These are phyloP conservation scores for Penicillium soppii DNA, from an alignment of 495 filamentous ascomycete species.

Conservation along the genomic window DNA sequence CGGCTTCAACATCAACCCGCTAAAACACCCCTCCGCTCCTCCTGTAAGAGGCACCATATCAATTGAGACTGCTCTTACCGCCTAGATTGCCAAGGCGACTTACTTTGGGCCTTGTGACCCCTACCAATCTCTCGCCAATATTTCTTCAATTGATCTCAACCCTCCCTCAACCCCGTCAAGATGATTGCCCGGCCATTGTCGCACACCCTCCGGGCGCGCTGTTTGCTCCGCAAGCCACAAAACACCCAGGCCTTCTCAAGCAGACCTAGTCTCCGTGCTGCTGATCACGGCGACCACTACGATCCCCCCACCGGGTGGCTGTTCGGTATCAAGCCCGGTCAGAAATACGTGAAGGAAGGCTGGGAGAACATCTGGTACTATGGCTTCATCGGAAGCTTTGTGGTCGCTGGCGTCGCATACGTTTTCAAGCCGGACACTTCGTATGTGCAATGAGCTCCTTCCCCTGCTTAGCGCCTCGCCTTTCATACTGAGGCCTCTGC, in stretches of 20 bases:
- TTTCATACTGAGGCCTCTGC: not conserved
- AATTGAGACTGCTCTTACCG: constrained; percentile 22
- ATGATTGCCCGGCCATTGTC: constrained; percentile 45
- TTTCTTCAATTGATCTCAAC: constrained; percentile 4
- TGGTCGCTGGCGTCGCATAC: constrained; percentile 75
- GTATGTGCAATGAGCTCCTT: constrained; percentile 61
- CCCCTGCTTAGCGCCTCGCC: not conserved
- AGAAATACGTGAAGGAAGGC: constrained; percentile 93
- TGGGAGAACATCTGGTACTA: constrained; percentile 90
- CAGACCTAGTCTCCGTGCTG: constrained; percentile 39
- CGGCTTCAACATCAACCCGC: constrained; percentile 48
- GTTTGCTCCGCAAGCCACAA: constrained; percentile 38
- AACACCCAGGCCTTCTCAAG: constrained; percentile 45
- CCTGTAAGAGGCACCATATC: constrained; percentile 21
- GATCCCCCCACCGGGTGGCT: constrained; percentile 91
- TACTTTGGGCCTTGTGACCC: constrained; percentile 8
- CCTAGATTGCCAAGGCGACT: constrained; percentile 16
- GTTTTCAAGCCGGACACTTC: constrained; percentile 98
- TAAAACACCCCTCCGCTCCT: constrained; percentile 37
- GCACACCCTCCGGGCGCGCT: constrained; percentile 43
- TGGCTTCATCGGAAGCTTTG: constrained; percentile 83
- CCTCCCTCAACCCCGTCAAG: constrained; percentile 24
- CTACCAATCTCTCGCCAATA: constrained; percentile 2
- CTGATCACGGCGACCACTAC: constrained; percentile 73
- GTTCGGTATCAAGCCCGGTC: constrained; percentile 84